phyloP scores from a whole-genome alignment of 2,329 filamentous ascomycete genomes.

The Cylindrodendrum hubeiense region DNA sequence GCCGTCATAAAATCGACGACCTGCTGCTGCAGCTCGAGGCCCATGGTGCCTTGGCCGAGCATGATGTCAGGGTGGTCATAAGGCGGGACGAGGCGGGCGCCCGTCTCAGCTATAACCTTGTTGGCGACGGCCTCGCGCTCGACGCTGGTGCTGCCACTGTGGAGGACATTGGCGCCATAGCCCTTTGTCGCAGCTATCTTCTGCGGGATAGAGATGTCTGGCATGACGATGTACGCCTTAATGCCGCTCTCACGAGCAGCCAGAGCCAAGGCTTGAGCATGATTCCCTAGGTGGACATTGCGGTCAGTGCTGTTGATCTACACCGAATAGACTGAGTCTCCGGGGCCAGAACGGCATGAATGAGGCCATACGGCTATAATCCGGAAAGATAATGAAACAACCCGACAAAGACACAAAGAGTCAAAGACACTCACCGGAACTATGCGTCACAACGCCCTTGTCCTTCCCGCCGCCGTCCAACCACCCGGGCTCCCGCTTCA shows the following conservation, averaged over 20 bases:
- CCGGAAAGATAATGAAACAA: background rate
- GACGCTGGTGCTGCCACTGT: constrained; percentile 82
- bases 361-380: background rate
- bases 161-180: constrained; percentile 83
- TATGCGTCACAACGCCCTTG: constrained; percentile 89
- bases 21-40: constrained; percentile 84
- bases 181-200: constrained; percentile 87
- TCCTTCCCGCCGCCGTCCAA: constrained; percentile 69
- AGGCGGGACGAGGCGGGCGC: constrained; percentile 85
- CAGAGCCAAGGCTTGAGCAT: constrained; percentile 91
- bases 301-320: background rate
- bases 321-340: background rate
- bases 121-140: constrained; percentile 85
- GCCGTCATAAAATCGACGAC: constrained; percentile 65
- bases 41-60: constrained; percentile 91
- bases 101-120: constrained; percentile 77
- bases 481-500: constrained; percentile 73
- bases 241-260: constrained; percentile 81
- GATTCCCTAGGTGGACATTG: constrained; percentile 76
- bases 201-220: constrained; percentile 82
- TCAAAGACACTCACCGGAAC: constrained; percentile 71
- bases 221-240: constrained; percentile 93
- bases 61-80: constrained; percentile 95
- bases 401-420: background rate
- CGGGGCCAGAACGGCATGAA: too few species aligned